Percentiles rank a stretch among this genome's conserved stretches.
phyloP scores from a whole-genome alignment of 441 rosid species.

The Aquilaria agallochum region DNA sequence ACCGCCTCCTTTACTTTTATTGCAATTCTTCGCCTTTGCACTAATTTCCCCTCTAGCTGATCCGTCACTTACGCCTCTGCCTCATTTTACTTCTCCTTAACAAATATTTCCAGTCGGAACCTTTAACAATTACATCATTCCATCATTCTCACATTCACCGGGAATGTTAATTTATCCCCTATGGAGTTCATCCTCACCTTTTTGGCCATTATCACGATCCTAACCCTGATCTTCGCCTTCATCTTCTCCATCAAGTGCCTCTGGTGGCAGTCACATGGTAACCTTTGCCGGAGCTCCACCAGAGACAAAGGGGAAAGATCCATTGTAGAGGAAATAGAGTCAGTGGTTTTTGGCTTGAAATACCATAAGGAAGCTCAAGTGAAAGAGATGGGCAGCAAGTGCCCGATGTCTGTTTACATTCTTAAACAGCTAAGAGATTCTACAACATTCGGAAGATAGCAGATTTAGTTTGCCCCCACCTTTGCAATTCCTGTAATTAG shows the following conservation, averaged over 20 bases:
- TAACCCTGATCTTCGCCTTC: constrained; percentile 62
- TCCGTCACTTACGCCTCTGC: neutral
- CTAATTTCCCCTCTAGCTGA: neutral
- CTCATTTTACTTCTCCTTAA: neutral
- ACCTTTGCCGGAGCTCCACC: constrained; percentile 7
- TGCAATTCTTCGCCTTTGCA: neutral
- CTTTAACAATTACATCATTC: constrained; percentile 26
- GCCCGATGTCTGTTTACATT: constrained; percentile 69
- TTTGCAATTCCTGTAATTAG: too few relatives aligned
- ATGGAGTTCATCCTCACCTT: constrained; percentile 63
- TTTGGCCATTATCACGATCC: constrained; percentile 68
- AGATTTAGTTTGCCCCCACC: too few relatives aligned
- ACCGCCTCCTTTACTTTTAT: constrained; percentile 26
- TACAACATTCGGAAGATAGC: constrained; percentile 11
- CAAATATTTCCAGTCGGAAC: constrained; percentile 5
- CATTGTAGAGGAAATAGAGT: constrained; percentile 12
- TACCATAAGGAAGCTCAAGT: constrained; percentile 37
- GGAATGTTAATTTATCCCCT: constrained; percentile 58
- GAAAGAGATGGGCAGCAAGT: constrained; percentile 56
- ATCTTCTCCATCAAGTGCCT: constrained; percentile 58
- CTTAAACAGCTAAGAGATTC: constrained; percentile 55
- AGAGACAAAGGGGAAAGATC: neutral
- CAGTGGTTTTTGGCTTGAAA: constrained; percentile 25
- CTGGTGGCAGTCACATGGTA: constrained; percentile 14
- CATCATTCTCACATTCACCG: constrained; percentile 53